Conservation (phyloP, 2,329 filamentous ascomycete species). For the Ceratocystis albifundus region DNA sequence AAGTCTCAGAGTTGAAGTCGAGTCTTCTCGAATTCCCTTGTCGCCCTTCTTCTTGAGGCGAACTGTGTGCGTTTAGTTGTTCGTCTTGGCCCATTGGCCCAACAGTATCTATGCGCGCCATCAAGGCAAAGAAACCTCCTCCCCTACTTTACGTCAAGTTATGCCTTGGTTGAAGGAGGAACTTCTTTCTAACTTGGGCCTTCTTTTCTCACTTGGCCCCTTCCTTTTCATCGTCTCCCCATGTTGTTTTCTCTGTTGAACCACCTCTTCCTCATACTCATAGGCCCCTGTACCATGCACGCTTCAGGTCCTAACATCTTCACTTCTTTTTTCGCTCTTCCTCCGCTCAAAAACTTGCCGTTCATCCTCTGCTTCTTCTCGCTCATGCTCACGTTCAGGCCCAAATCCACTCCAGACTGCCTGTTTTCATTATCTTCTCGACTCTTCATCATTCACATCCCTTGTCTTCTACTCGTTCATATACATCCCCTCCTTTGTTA, state of each 20-base stretch:
- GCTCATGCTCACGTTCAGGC: neutral
- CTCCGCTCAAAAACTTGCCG: neutral
- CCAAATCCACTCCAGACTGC: neutral
- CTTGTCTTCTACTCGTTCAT: neutral
- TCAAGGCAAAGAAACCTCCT: too few species aligned
- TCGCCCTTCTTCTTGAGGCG: too few species aligned
- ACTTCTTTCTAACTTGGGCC: neutral
- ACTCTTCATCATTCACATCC: neutral
- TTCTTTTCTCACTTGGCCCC: neutral
- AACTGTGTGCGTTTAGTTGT: too few species aligned
- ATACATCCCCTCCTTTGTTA: too few species aligned
- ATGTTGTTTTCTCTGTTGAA: neutral
- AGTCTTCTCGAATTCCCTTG: neutral
- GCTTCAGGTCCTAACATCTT: neutral
- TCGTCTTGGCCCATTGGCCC: too few species aligned
- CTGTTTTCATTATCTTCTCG: neutral
- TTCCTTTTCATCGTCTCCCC: neutral
- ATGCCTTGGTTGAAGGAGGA: neutral
- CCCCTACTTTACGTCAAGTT: too few species aligned
- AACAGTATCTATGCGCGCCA: too few species aligned
- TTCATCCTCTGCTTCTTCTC: neutral
- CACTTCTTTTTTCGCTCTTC: neutral
- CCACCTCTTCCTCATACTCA: neutral
- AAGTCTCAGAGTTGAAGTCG: neutral
- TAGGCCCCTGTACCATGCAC: conserved; percentile 1